Evolutionary conservation across 805 yeast species (phyloP).

Genomic region (Zygosaccharomyces lentus): DNA sequence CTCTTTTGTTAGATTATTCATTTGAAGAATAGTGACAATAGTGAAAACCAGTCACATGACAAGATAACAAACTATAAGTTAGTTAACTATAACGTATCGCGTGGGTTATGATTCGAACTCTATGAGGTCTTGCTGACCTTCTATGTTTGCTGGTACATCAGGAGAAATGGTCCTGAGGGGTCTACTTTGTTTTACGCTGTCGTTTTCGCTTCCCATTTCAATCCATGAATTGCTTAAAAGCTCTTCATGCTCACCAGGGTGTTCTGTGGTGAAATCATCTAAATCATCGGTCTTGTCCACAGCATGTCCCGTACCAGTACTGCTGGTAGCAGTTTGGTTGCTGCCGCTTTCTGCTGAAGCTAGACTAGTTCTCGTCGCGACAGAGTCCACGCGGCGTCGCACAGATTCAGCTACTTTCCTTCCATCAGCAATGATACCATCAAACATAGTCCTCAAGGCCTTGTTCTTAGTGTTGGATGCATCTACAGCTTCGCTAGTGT

Average conservation of each 20-base stretch:
- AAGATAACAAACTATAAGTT: neutral
- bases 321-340: conserved; percentile 1
- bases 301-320: conserved; percentile 7
- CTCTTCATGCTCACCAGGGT: conserved; percentile 29
- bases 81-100: neutral
- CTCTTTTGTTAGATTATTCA: neutral
- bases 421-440: conserved; percentile 88
- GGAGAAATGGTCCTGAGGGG: conserved; percentile 15
- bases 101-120: conserved; percentile 30
- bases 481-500: conserved; percentile 53
- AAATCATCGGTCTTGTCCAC: conserved; percentile 29
- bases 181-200: conserved; percentile 17
- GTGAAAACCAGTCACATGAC: neutral
- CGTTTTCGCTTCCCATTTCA: conserved; percentile 22
- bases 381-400: conserved; percentile 79
- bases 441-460: conserved; percentile 81
- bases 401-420: conserved; percentile 87
- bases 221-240: conserved; percentile 29
- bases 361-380: conserved; percentile 38
- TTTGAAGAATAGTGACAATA: neutral
- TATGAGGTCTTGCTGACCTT: conserved; percentile 23
- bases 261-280: conserved; percentile 32
- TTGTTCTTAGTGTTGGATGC: conserved; percentile 43
- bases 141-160: conserved; percentile 5
- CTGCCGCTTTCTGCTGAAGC: conserved; percentile 19